Base-by-base conservation (phyloP, 164 flowering plant species). In the Platanus orientalis region DNA sequence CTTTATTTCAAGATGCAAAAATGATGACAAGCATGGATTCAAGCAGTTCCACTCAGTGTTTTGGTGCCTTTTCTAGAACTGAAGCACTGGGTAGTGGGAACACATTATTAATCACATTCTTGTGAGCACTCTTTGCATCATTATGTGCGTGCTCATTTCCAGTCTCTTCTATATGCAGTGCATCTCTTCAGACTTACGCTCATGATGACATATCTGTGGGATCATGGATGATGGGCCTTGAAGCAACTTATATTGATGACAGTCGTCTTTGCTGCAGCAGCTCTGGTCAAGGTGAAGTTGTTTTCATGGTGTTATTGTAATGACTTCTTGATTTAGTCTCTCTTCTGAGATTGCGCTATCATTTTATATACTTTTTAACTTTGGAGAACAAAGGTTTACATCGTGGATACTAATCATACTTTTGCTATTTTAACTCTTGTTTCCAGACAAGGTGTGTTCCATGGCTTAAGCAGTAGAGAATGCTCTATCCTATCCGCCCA, bases 221-320 rank as follows among this genome's bases (percentile, higher is more conserved):
- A 1, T 88, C 99, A 53, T 92, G 99, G 99, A 90, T 92, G 96
- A 95, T 92, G 83, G 98, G 99, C 52, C 26, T 95, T 44, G 83
- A 84, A 64, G 81, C 99, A 64, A 88, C 92, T 20, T 88, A 88
- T 63, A 84, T 81, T 59, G 99, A 95, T 73, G 97, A 95, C 63
- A 80, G 69, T 56, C 90, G 84, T 16, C 78, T 95, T 62, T 95
- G 99, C 78, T 92, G 99, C 64, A 74, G 88, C 65, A 77, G 79
- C 76, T 76, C 81, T 23, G 67, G 71, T 66, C 91, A 82, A 91
- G 98, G 97, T 94, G 42, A 36, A 36, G 13, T 36, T 0, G 1
- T 14, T 36, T 14, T 36, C 5, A 36, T 7, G 42, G 42, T 36
- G 42, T 36, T 36, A 3, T 36, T 36, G 42, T 36, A 36, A 36